These are phyloP conservation scores for Aspergillus neoniger DNA, from an alignment of 2,329 filamentous ascomycete species.

Conservation along the genomic window DNA sequence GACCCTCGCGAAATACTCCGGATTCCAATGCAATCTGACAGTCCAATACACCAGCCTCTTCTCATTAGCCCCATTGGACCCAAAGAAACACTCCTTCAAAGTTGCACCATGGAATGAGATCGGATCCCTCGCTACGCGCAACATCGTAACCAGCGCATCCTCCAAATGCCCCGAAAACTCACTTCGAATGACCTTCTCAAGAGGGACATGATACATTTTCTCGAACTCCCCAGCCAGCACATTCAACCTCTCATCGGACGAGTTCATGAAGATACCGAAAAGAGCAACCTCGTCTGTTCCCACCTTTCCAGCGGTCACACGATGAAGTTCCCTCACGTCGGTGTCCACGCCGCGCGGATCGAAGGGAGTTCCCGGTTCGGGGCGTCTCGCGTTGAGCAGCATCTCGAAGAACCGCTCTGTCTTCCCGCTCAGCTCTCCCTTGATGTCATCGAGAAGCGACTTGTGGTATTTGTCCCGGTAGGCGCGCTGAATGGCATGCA, in stretches of 20 bases:
- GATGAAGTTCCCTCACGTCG: slow-evolving; percentile 72
- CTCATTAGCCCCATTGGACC: slow-evolving; percentile 60
- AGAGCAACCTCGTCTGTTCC: slow-evolving; percentile 76
- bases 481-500: slow-evolving; percentile 73
- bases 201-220: slow-evolving; percentile 63
- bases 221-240: slow-evolving; percentile 72
- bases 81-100: slow-evolving; percentile 74
- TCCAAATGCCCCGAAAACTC: slow-evolving; percentile 86
- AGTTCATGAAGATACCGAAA: slow-evolving; percentile 69
- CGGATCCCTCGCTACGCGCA: slow-evolving; percentile 69
- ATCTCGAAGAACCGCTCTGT: slow-evolving; percentile 81
- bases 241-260: slow-evolving; percentile 74
- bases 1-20: slow-evolving; percentile 66
- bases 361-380: slow-evolving; percentile 71
- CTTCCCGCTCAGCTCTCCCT: slow-evolving; percentile 73
- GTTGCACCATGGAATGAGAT: slow-evolving; percentile 74
- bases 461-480: slow-evolving; percentile 67
- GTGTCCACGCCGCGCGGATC: slow-evolving; percentile 69
- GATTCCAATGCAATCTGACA: slow-evolving; percentile 74
- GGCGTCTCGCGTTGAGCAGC: slow-evolving; percentile 68
- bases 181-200: slow-evolving; percentile 32
- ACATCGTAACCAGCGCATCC: slow-evolving; percentile 71
- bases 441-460: slow-evolving; percentile 68
- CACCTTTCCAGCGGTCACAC: slow-evolving; percentile 68
- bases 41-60: slow-evolving; percentile 20